phyloP scores from a whole-genome alignment of 2,329 filamentous ascomycete species.

The Niveomyces coronatus region DNA sequence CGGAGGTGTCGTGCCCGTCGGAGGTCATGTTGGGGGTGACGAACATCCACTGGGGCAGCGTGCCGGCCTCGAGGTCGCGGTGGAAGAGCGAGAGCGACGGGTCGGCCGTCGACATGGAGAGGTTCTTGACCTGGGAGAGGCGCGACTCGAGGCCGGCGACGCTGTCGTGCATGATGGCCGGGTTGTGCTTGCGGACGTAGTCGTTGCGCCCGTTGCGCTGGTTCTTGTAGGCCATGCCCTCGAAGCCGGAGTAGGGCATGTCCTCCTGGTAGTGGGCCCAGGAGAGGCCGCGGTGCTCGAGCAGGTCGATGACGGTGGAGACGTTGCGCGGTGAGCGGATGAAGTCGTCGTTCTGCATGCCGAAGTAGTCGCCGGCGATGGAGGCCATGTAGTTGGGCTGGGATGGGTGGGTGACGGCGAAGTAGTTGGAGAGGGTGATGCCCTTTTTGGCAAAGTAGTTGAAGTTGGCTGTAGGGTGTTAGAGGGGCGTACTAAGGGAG shows the following conservation, averaged over 20 bases:
- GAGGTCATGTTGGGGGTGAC: conserved; percentile 67
- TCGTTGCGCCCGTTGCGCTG: conserved; percentile 55
- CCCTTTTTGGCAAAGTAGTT: conserved; percentile 20
- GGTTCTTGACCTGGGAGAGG: conserved; percentile 62
- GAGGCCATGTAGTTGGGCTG: conserved; percentile 67
- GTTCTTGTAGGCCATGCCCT: conserved; percentile 54
- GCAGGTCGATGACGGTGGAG: conserved; percentile 57
- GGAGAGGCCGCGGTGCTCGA: conserved; percentile 52
- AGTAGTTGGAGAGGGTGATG: conserved; percentile 28
- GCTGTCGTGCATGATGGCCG: conserved; percentile 54
- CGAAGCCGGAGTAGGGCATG: conserved; percentile 63
- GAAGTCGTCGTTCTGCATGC: conserved; percentile 60
- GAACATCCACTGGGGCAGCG: conserved; percentile 62
- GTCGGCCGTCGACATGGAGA: conserved; percentile 32
- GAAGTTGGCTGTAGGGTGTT: conserved; percentile 18
- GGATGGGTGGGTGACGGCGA: conserved; percentile 59
- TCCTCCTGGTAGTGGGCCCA: conserved; percentile 72
- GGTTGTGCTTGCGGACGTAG: conserved; percentile 79
- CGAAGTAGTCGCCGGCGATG: conserved; percentile 62
- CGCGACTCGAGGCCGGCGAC: conserved; percentile 49
- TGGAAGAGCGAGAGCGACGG: conserved; percentile 47
- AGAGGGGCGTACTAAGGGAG: no score
- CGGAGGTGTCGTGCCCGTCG: conserved; percentile 64
- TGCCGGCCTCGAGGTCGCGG: conserved; percentile 50
- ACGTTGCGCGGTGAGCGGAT: conserved; percentile 48